Evolutionary conservation across 1,139 yeast genomes (phyloP).

Genomic region (Candida sp.): DNA sequence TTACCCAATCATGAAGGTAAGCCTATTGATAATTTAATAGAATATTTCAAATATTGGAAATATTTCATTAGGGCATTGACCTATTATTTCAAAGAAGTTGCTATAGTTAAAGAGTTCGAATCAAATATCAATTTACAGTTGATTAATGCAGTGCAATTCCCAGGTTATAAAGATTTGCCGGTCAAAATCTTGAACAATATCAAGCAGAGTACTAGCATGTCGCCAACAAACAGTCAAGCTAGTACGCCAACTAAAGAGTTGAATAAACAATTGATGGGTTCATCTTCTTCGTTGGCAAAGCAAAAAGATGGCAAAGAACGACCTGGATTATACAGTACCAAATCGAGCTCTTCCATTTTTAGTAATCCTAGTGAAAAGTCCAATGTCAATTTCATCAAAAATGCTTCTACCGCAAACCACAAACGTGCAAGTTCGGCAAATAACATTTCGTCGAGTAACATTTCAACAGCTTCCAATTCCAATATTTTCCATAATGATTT

Average conservation of each 20-base stretch:
- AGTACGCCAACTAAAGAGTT: slow-evolving; percentile 22
- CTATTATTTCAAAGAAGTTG: slow-evolving; percentile 58
- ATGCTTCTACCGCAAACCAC: slow-evolving; percentile 6
- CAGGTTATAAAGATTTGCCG: slow-evolving; percentile 41
- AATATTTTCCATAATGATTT: slow-evolving; percentile 19
- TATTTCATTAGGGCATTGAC: slow-evolving; percentile 61
- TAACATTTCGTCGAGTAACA: neutral
- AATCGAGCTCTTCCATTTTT: slow-evolving; percentile 21
- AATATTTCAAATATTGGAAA: slow-evolving; percentile 69
- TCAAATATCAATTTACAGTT: slow-evolving; percentile 63
- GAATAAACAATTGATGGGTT: slow-evolving; percentile 15
- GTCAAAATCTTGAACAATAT: slow-evolving; percentile 9
- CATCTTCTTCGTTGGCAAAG: slow-evolving; percentile 1
- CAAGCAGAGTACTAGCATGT: slow-evolving; percentile 7
- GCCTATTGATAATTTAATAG: slow-evolving; percentile 51
- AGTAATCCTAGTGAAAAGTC: slow-evolving; percentile 1
- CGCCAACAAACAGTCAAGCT: slow-evolving; percentile 19
- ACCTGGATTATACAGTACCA: slow-evolving; percentile 32
- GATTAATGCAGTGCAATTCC: slow-evolving; percentile 58
- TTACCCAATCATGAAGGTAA: slow-evolving; percentile 37
- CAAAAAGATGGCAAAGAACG: slow-evolving; percentile 14
- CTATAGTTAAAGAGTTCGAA: slow-evolving; percentile 66
- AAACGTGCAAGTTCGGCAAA: slow-evolving; percentile 1
- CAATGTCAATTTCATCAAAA: slow-evolving; percentile 7
- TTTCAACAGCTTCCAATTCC: slow-evolving; percentile 2